Percentiles rank a stretch among this genome's conserved stretches.
These are phyloP conservation scores for Omphalea diandra DNA, from an alignment of 441 rosid genomes.

Conservation along the genomic window DNA sequence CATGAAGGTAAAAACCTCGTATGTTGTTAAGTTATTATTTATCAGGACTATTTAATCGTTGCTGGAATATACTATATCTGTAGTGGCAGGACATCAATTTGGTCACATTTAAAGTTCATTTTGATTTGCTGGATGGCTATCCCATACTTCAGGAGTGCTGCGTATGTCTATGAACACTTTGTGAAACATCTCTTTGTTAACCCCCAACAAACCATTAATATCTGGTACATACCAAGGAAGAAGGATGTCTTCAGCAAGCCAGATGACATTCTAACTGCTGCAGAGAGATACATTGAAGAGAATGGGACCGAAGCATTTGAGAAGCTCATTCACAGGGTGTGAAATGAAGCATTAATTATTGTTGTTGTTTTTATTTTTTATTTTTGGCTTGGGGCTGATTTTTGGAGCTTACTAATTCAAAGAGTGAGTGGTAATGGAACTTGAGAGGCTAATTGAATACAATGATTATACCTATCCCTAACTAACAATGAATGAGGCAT, in stretches of 20 bases:
- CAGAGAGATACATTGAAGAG: conserved; percentile 73
- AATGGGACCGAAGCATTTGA: conserved; percentile 86
- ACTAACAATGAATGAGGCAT: background rate
- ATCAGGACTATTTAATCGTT: background rate
- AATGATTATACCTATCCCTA: background rate
- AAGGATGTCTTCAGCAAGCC: conserved; percentile 51
- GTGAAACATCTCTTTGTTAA: conserved; percentile 75
- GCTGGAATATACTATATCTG: background rate
- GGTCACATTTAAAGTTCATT: conserved; percentile 75
- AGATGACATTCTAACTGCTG: conserved; percentile 82
- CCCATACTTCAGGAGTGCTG: conserved; percentile 95
- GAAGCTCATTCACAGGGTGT: conserved; percentile 70
- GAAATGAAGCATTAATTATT: background rate
- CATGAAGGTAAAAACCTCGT: background rate
- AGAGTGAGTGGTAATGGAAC: background rate
- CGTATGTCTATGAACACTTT: conserved; percentile 84
- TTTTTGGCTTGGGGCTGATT: background rate
- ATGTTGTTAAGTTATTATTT: background rate
- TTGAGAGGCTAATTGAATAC: background rate
- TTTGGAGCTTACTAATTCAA: background rate
- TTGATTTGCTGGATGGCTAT: conserved; percentile 93
- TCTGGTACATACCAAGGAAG: conserved; percentile 84
- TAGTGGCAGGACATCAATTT: conserved; percentile 71
- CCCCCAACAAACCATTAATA: conserved; percentile 61
- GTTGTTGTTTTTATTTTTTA: background rate